Base-by-base conservation (phyloP, 371 early-diverging fungal species). In the Apophysomyces trapeziformis region DNA sequence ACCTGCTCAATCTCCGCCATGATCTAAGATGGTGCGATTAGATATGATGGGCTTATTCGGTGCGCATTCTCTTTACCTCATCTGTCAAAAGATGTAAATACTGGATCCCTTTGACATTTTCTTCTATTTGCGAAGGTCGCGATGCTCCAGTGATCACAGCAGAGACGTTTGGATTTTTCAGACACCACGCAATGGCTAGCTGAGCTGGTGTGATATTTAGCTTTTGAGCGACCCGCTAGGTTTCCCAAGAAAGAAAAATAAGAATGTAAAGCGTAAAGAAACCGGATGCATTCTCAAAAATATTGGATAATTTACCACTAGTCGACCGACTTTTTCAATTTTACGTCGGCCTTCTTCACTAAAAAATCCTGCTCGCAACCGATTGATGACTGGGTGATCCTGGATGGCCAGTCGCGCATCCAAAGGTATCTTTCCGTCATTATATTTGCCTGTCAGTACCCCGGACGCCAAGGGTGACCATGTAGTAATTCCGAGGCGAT, bases 391-490 rank as follows among this genome's bases (percentile, higher is more conserved):
- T 4, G 85, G 74, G 61, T 88, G 82, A 37, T 85, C 87, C 46
- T 84, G 74, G n/a, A 87, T 77, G 13, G 85, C 83, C 32, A 93
- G 73, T 50, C 93, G 86, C 11, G 88, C 83, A 64, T 82, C 90
- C 6, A 74, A 70, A n/a, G 91, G 92, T 26, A 93, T 83, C 11
- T 47, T 65, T 0, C 83, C 85, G 6, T 81, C 72, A 60, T 87
- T 87, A 77, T 94, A 93, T 72, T 94, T 94, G 47, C 93, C 94
- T 37, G 86, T 82, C 18, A 89, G 71, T 8, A 88, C 71, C 58
- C 91, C 90, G 5, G 85, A 82, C 14, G 90, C 90, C 36, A 93
- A 74, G 4, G 93, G 93, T 13, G 91, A 91, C 92, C 92, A 93
- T 41, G 84, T 89, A 38, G 92, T 90, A 7, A 89, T 81, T 7